Conservation (phyloP, 2,329 filamentous ascomycete genomes). For the Colletotrichum aenigma region DNA sequence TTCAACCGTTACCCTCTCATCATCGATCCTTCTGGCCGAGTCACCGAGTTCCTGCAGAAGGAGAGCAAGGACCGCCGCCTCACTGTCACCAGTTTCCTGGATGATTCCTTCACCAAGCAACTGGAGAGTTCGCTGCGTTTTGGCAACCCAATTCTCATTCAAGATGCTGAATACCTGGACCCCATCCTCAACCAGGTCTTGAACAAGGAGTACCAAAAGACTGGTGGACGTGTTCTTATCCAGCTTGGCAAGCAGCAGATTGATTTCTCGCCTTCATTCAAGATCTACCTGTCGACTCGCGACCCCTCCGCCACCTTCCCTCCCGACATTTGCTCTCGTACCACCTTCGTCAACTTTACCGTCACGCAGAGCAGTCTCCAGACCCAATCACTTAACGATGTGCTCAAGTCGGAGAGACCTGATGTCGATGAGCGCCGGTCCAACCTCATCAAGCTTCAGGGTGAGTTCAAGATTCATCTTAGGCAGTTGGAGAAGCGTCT, state of each 20-base stretch:
- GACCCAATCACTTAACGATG: conserved; percentile 96
- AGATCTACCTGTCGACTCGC: conserved; percentile 90
- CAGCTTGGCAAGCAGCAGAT: conserved; percentile 99
- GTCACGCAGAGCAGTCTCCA: conserved; percentile 98
- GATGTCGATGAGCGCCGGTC: conserved; percentile 96
- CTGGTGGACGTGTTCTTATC: conserved; percentile 95
- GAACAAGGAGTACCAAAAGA: conserved; percentile 99
- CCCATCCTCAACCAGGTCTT: conserved; percentile 97
- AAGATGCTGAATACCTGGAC: conserved; percentile 96
- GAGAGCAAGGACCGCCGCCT: conserved; percentile 92
- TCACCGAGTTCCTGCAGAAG: conserved; percentile 93
- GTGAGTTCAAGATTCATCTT: conserved; percentile 98
- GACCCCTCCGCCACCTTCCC: conserved; percentile 96
- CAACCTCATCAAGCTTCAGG: conserved; percentile 97
- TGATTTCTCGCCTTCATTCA: conserved; percentile 97
- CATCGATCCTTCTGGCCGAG: conserved; percentile 94
- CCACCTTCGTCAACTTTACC: conserved; percentile 99
- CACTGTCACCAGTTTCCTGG: conserved; percentile 96
- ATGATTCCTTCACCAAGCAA: conserved; percentile 98
- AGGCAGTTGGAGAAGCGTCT: conserved; percentile 93
- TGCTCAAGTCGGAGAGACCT: conserved; percentile 94
- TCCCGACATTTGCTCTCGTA: conserved; percentile 96
- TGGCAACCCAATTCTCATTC: conserved; percentile 97
- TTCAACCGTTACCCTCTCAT: conserved; percentile 99
- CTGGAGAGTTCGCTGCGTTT: conserved; percentile 96